A percentile compares a stretch with the other conserved stretches of the same genome.
Evolutionary conservation across 129 eudicot genomes (phyloP).

Genomic region (Saussurea involucrata): DNA sequence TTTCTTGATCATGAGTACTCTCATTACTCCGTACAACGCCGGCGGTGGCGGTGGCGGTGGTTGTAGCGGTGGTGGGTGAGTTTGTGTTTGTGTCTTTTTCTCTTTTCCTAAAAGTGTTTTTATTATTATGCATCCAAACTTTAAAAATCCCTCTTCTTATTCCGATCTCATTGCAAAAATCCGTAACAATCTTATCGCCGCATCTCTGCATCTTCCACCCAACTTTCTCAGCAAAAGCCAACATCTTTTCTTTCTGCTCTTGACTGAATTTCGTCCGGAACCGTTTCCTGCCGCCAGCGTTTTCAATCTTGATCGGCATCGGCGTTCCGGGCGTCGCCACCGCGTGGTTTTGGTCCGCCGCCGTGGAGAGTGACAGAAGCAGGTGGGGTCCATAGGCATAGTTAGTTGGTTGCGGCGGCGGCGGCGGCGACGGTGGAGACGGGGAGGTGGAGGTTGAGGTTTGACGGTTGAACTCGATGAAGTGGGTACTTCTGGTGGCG

Average conservation of each 20-base stretch:
- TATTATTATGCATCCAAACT: conserved; percentile 95
- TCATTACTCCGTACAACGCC: conserved; percentile 17
- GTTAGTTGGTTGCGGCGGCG: conserved; percentile 52
- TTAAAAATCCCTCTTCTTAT: conserved; percentile 58
- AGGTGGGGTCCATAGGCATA: conserved; percentile 29
- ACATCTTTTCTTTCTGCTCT: conserved; percentile 79
- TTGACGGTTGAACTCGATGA: conserved; percentile 43
- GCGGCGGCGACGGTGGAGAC: conserved; percentile 50
- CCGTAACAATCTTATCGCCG: conserved; percentile 45
- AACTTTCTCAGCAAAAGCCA: conserved; percentile 46
- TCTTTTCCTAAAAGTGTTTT: conserved; percentile 49
- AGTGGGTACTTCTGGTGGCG: conserved; percentile 38
- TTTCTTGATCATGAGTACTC: conserved; percentile 17
- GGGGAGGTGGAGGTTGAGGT: conserved; percentile 24
- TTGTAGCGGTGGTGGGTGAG: not conserved
- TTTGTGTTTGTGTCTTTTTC: conserved; percentile 5
- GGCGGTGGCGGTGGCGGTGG: not conserved
- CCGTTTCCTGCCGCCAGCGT: conserved; percentile 51
- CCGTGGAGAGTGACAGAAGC: conserved; percentile 37
- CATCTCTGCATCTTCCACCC: conserved; percentile 79
- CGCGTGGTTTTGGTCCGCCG: conserved; percentile 31
- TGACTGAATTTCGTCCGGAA: conserved; percentile 72
- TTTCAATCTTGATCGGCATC: conserved; percentile 36
- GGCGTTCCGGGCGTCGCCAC: conserved; percentile 52
- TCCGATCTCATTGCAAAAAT: conserved; percentile 65